Percentiles rank a stretch among this genome's conserved stretches.
Conservation (phyloP, 805 yeast species). For the Hanseniaspora mollemarum region DNA sequence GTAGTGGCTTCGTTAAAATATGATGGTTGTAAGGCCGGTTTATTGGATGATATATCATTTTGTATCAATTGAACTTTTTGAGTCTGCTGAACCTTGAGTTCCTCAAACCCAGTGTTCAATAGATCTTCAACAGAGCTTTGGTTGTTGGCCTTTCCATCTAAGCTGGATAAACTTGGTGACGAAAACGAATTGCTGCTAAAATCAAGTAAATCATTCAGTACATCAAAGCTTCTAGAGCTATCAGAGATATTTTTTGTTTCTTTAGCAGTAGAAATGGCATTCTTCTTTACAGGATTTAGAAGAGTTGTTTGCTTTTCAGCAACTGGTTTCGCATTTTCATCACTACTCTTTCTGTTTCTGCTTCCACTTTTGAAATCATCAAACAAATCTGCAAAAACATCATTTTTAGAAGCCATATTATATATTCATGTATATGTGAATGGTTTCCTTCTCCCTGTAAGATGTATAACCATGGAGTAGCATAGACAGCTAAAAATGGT, state of each 20-base stretch:
- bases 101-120: background rate
- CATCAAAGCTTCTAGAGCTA: background rate
- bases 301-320: background rate
- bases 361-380: constrained; percentile 1
- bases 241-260: background rate
- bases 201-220: background rate
- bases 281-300: background rate
- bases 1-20: background rate
- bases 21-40: background rate
- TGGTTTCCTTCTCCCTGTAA: too few relatives aligned
- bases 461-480: too few relatives aligned
- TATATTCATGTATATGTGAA: too few relatives aligned
- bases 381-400: constrained; percentile 6
- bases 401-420: constrained; percentile 2
- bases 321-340: background rate
- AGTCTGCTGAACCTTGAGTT: background rate
- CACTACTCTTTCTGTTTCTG: background rate
- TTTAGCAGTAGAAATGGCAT: background rate
- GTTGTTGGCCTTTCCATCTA: too few relatives aligned
- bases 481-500: too few relatives aligned
- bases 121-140: background rate
- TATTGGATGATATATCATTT: background rate
- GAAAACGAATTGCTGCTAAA: background rate
- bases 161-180: background rate
- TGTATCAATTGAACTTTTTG: background rate